A percentile compares a stretch with the other conserved stretches of the same genome.
phyloP scores from a whole-genome alignment of 2,329 filamentous ascomycete species.

The Paracoccidioides brasiliensis region DNA sequence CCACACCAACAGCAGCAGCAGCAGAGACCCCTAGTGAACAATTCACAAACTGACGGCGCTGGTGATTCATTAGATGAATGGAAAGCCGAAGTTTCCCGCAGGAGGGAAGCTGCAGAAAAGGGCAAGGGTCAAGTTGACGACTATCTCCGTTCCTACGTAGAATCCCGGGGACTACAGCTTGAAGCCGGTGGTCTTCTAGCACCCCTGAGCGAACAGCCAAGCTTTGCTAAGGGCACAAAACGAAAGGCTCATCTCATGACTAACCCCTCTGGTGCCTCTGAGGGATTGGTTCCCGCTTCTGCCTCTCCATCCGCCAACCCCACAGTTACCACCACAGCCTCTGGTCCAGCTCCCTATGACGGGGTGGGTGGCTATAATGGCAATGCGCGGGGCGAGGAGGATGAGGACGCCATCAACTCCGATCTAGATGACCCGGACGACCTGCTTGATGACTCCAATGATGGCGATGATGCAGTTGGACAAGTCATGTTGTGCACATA shows the following conservation, averaged over 20 bases:
- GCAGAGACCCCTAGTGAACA: conserved; percentile 31
- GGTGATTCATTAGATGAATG: conserved; percentile 46
- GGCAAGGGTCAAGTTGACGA: conserved; percentile 26
- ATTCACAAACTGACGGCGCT: conserved; percentile 64
- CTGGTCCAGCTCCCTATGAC: conserved; percentile 41
- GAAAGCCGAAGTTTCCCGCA: conserved; percentile 33
- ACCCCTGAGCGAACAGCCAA: conserved; percentile 28
- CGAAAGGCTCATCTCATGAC: conserved; percentile 17
- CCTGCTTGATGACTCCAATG: conserved; percentile 67
- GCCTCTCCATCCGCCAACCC: conserved; percentile 9
- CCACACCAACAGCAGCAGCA: conserved; percentile 24
- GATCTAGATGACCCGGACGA: conserved; percentile 94
- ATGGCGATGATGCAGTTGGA: conserved; percentile 68
- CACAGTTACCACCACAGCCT: conserved; percentile 5
- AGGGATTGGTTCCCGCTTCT: background rate
- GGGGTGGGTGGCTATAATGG: conserved; percentile 32
- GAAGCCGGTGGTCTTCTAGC: conserved; percentile 36
- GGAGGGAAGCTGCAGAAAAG: conserved; percentile 27
- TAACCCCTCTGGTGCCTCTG: conserved; percentile 7
- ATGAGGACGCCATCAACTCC: conserved; percentile 96
- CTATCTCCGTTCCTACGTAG: conserved; percentile 31
- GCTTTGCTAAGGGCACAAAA: conserved; percentile 25
- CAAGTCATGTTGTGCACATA: conserved; percentile 99
- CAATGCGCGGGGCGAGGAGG: conserved; percentile 47
- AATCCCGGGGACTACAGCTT: conserved; percentile 27